phyloP scores from a whole-genome alignment of 768 basidiomycete genomes.

The Lyophyllum decastes region DNA sequence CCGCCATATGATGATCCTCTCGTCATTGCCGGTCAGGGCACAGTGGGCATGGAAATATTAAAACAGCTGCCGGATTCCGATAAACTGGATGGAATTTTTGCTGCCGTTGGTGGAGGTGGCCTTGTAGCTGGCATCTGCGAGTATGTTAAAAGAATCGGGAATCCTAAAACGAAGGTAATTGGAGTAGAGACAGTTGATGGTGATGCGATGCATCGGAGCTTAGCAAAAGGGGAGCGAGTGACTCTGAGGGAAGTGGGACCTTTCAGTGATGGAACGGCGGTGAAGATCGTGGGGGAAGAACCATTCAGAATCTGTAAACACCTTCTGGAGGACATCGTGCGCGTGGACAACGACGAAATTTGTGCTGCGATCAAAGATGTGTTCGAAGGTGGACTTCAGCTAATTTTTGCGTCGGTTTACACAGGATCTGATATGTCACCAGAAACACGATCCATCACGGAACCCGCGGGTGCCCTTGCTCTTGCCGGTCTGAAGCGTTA shows the following conservation, averaged over 20 bases:
- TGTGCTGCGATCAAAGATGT: conserved; percentile 99
- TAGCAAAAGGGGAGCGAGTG: conserved; percentile 80
- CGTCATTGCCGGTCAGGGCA: conserved; percentile 97
- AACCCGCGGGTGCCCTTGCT: conserved; percentile 93
- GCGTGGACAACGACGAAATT: conserved; percentile 92
- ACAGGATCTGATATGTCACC: conserved; percentile 2
- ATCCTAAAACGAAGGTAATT: conserved; percentile 75
- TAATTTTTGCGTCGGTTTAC: not conserved
- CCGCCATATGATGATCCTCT: conserved; percentile 98
- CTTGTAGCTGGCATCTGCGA: conserved; percentile 87
- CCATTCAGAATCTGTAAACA: conserved; percentile 90
- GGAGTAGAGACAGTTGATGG: conserved; percentile 96
- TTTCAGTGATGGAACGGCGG: conserved; percentile 97
- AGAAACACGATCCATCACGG: conserved; percentile 96
- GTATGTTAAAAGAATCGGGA: conserved; percentile 92
- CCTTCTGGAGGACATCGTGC: conserved; percentile 78
- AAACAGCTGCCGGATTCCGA: conserved; percentile 84
- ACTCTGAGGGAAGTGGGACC: conserved; percentile 89
- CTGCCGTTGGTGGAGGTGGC: conserved; percentile 93
- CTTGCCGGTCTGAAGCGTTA: conserved; percentile 91
- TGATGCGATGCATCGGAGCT: conserved; percentile 88
- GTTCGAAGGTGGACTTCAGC: conserved; percentile 75
- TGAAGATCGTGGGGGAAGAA: conserved; percentile 93
- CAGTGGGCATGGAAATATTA: conserved; percentile 91
- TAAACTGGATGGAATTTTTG: conserved; percentile 81